These are phyloP conservation scores for Kitagawia praeruptora DNA, from an alignment of 129 eudicot species.

Conservation along the genomic window DNA sequence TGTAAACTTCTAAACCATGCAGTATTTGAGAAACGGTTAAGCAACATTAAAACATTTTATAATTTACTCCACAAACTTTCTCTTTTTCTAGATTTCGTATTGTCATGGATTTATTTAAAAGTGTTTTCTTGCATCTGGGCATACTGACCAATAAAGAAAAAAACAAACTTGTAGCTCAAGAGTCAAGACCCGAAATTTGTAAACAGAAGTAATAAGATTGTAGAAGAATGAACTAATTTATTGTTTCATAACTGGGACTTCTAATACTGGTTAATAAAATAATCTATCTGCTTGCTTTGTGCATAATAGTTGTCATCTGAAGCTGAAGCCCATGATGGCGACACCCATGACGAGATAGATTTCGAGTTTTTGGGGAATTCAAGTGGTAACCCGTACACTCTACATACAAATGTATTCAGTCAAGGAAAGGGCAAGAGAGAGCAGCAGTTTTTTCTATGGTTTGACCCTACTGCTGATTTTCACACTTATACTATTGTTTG, in stretches of 20 bases:
- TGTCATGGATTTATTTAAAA: not conserved
- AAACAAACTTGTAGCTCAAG: not conserved
- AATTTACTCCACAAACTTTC: not conserved
- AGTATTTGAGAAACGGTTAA: not conserved
- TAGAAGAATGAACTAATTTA: not conserved
- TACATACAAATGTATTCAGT: constrained; percentile 57
- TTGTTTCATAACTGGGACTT: not conserved
- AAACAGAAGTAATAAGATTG: not conserved
- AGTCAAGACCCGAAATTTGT: not conserved
- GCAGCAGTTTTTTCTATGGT: constrained; percentile 62
- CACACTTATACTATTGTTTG: constrained; percentile 49
- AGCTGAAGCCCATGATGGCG: constrained; percentile 16
- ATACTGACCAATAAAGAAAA: not conserved
- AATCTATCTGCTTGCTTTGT: constrained; percentile 7
- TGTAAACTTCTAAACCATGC: constrained; percentile 22
- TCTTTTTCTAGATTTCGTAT: not conserved
- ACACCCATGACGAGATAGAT: constrained; percentile 57
- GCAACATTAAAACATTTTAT: not conserved
- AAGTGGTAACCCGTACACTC: constrained; percentile 51
- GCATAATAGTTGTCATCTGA: constrained; percentile 42
- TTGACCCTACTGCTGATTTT: constrained; percentile 60
- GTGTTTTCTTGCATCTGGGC: not conserved
- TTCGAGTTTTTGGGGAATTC: constrained; percentile 57
- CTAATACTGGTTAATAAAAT: not conserved
- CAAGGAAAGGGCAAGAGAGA: constrained; percentile 53